Evolutionary conservation across 208 protist genomes (phyloP), one percentile per base, ranked within the genome.

Genomic region (Lotmaria passim): DNA sequence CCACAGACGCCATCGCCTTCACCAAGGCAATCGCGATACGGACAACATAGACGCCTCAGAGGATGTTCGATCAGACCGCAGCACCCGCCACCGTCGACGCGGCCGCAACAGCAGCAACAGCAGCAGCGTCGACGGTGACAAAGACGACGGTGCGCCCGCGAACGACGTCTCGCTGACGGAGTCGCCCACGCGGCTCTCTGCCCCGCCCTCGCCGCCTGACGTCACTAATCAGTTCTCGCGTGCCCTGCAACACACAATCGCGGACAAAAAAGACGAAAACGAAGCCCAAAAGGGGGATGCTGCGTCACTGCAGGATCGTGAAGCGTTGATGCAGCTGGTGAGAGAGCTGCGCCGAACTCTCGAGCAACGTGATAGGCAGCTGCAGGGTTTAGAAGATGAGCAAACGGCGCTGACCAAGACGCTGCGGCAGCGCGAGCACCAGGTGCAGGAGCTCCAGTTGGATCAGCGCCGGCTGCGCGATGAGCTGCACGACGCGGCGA

Each of bases 281-380:
- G n/a, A n/a, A n/a, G n/a, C n/a, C n/a, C n/a, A n/a, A n/a, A 12
- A 33, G 17, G 24, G 7, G 6, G 34, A 6, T 24, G n/a, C 53
- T 3, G 8, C 17, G 10, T 30, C 30, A 30, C n/a, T 21, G 7
- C 7, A 44, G 10, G 56, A 48, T 6, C 26, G 38, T 0, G 31
- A 41, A 0, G 31, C 58, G 36, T 43, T 61, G 39, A 15, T 53
- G 38, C 8, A 50, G 17, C 24, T 51, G 3, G 46, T 60, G 7
- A 19, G 48, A 24, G 28, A 41, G 17, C 59, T 73, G 47, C 58
- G 68, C 8, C 57, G 50, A 28, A 30, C 58, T 21, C 11, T 73
- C 17, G 48, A 62, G 38, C 38, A 66, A 7, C 68, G 68, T 24
- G 68, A 73, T 33, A n/a, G 43, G 15, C 56, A 56, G 14, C 50